Evolutionary conservation across 306 rosid species (phyloP).

Genomic region (Senna tora): DNA sequence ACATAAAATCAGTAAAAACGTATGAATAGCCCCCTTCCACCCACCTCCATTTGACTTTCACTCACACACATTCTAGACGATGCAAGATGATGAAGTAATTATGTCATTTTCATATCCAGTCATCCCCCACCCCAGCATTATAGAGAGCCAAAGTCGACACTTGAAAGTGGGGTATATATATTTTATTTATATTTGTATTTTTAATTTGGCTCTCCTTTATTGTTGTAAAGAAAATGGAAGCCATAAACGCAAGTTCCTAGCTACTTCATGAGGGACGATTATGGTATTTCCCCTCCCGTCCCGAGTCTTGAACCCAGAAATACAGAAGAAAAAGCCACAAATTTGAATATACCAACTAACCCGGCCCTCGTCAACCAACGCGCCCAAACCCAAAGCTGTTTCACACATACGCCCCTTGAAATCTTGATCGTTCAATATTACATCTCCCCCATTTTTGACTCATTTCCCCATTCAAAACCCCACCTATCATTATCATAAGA

Average conservation of each 20-base stretch:
- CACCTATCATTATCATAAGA: background rate
- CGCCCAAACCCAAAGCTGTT: slow-evolving; percentile 18
- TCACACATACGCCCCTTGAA: slow-evolving; percentile 64
- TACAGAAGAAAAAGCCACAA: background rate
- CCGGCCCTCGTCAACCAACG: slow-evolving; percentile 43
- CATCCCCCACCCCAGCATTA: slow-evolving; percentile 22
- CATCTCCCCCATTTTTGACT: slow-evolving; percentile 16
- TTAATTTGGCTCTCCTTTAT: background rate
- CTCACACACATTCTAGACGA: background rate
- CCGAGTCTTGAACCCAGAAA: slow-evolving; percentile 4
- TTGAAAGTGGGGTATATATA: background rate
- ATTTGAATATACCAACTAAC: slow-evolving; percentile 42
- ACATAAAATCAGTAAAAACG: too few relatives aligned
- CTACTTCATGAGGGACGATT: background rate
- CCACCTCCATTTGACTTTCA: background rate
- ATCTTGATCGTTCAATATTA: slow-evolving; percentile 26
- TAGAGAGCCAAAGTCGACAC: background rate
- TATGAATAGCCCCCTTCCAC: background rate
- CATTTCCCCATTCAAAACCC: slow-evolving; percentile 22
- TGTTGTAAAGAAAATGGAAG: background rate
- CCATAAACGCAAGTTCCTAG: background rate
- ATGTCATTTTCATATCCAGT: slow-evolving; percentile 5
- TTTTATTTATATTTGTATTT: background rate
- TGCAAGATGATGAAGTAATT: background rate
- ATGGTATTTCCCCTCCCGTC: background rate